Evolutionary conservation across 2,329 filamentous ascomycete genomes (phyloP), one percentile per base, ranked within the genome.

Genomic region (Hymenoscyphus linearis): DNA sequence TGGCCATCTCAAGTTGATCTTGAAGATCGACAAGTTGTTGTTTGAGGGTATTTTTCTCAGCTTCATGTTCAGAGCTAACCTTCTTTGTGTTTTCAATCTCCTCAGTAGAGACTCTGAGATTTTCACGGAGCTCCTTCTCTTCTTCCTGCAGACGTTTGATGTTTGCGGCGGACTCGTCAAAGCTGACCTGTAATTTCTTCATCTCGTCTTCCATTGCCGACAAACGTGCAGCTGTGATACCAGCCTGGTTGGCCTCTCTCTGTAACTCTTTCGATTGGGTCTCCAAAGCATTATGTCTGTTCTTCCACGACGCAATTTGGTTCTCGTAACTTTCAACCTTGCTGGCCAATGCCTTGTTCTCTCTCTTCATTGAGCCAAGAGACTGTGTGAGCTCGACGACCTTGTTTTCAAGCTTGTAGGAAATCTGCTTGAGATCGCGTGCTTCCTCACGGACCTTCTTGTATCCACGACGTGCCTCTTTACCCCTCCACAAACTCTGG

Each of bases 381-480:
- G 89, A 91, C 76, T 99, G 95, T 1, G 95, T 99, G 71, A 99
- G 84, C 79, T 99, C 95, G 65, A 99, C 91, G 65, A 99, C 95
- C 85, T 99, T 99, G 83, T 99, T 98, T 76, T 99, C 95, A 70
- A 99, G 81, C 81, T 96, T 98, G 82, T 99, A 99, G 2, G 95
- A 98, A 69, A 99, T 99, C 77, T 98, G 93, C 82, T 98, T 98
- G 75, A 99, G 85, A 79, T 99, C 96, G 73, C 95, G 90, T 67
- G 95, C 95, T 77, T 99, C 95, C 76, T 97, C 93, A 68, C 95
- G 91, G 64, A 96, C 79, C 69, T 81, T 86, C 85, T 96, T 98
- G 82, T 99, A 99, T 55, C 85, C 87, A 67, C 82, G 85, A 67
- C 95, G 86, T 60, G 95, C 93, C 65, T 77, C 73, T 76, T 85